Base-by-base conservation (phyloP, 1,284 basidiomycete genomes). In the Vanrija sp. region DNA sequence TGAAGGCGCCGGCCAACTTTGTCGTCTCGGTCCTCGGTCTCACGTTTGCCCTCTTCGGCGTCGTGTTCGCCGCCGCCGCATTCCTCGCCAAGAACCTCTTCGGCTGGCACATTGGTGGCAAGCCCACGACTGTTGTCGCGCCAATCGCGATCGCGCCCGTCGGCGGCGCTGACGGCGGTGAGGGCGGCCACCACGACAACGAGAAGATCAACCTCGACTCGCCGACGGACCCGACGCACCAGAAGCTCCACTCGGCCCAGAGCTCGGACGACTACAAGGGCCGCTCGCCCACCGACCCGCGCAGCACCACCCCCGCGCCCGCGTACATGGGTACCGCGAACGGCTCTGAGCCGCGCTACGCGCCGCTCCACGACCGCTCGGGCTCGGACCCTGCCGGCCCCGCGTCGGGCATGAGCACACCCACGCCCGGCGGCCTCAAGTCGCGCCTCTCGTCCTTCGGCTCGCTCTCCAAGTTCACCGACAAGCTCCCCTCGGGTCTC, bases 1-100 rank as follows among this genome's bases (percentile, higher is more conserved):
- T 59, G 42, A 59, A 59, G 51, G 49, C 47, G 15, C 49, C 54
- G 12, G 54, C 57, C 10, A 35, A 45, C 18, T 59, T 59, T 47
- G 51, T 50, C 27, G 45, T 59, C 18, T 41, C 51, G 4, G 57
- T 59, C 3, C 44, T 59, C 5, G 57, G 54, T 49, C 19, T 56
- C 6, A 48, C 54, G n/a, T 49, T 59, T 15, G 57, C 57, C 16
- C 46, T 59, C 9, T 59, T 59, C 27, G 57, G 54, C 7, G 54
- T 44, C 38, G 54, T 56, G 16, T 59, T 59, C 18, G 51, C 51
- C 8, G 51, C 39, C 4, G 48, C 49, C 9, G 43, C 49, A 12
- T 43, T 52, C 24, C 24, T 56, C 31, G 38, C 54, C 45, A 47
- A 55, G 35, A 52, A 55, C 45, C 22, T 59, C 27, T 52, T 49